Base-by-base conservation (phyloP, 768 basidiomycete genomes). In the Sarcodon aspratus region DNA sequence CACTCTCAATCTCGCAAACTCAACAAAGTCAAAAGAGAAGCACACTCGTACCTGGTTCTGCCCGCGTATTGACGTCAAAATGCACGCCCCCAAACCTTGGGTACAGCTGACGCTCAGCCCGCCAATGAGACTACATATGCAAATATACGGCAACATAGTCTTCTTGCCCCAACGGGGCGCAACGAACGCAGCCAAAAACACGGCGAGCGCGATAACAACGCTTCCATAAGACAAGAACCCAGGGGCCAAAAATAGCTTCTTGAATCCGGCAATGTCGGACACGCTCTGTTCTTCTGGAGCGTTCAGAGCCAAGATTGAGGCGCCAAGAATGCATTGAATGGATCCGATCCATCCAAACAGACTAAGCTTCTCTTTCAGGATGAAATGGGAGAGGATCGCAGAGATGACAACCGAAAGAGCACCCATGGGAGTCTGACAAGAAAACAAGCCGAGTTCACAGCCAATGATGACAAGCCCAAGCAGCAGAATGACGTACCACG, bases 261-360 rank as follows among this genome's bases (percentile, higher is more conserved):
- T 69, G 60, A 96, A 94, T 17, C 71, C 67, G 9, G 54, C 61
- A 53, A 88, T 88, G 50, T 82, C 65, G 33, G 80, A 75, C 33
- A 86, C 75, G 9, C 82, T 73, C 48, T 70, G 68, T 61, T 87
- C 85, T 54, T 77, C 66, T 7, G 86, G 86, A 6, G 80, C 89
- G 57, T 94, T 96, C 46, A 94, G 72, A 18, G 89, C 89, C 49
- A 94, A 86, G 54, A 93, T 86, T 49, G 82, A 75, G 31, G 87
- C 85, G 36, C 88, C 88, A 50, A 90, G 71, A 56, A 96, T 88
- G 67, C 89, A 93, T 33, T 95, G 76, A 15, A 71, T 73, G 62
- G 90, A 95, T 15, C 91, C 91, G 55, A 95, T 73, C 91, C 92
- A 95, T 48, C 94, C 94, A 61, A 97, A 96, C 63, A 95, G 85